These are phyloP conservation scores for Sporothrix schenckii DNA, from an alignment of 2,329 filamentous ascomycete genomes.

Conservation along the genomic window DNA sequence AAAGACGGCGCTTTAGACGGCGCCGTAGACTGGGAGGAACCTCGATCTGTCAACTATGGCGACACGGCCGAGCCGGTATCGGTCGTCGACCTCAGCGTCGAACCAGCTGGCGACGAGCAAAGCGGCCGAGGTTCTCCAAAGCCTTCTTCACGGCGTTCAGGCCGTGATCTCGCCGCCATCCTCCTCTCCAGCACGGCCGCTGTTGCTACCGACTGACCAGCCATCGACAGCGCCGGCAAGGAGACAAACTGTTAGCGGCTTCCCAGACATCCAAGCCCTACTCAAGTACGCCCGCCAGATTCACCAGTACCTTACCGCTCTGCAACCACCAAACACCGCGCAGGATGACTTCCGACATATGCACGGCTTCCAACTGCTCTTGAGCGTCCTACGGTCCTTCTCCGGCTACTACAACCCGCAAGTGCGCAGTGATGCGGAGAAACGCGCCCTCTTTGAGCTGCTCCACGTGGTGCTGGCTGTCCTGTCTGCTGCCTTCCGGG, in stretches of 20 bases:
- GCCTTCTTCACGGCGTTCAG: slow-evolving; percentile 55
- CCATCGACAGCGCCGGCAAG: slow-evolving; percentile 37
- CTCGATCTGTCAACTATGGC: slow-evolving; percentile 30
- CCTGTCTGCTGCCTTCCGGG: slow-evolving; percentile 72
- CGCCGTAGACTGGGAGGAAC: not conserved
- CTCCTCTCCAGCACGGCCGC: slow-evolving; percentile 23
- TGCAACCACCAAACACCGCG: slow-evolving; percentile 51
- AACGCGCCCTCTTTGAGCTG: slow-evolving; percentile 66
- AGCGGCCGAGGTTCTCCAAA: slow-evolving; percentile 61
- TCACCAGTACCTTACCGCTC: slow-evolving; percentile 62
- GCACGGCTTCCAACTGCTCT: slow-evolving; percentile 73
- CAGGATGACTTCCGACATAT: slow-evolving; percentile 85
- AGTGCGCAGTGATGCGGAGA: slow-evolving; percentile 64
- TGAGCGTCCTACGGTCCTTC: slow-evolving; percentile 69
- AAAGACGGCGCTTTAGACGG: not conserved
- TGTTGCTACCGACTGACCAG: slow-evolving; percentile 16
- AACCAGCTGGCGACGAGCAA: slow-evolving; percentile 59
- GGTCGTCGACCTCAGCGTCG: slow-evolving; percentile 66
- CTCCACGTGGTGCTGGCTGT: slow-evolving; percentile 73
- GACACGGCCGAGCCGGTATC: slow-evolving; percentile 59
- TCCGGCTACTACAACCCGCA: slow-evolving; percentile 75
- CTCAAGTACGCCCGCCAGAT: slow-evolving; percentile 64
- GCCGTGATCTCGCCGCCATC: slow-evolving; percentile 41
- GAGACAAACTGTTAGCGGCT: slow-evolving; percentile 42
- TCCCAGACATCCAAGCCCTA: slow-evolving; percentile 54